phyloP scores from a whole-genome alignment of 2,329 filamentous ascomycete genomes.

The Cladosporium phlei region DNA sequence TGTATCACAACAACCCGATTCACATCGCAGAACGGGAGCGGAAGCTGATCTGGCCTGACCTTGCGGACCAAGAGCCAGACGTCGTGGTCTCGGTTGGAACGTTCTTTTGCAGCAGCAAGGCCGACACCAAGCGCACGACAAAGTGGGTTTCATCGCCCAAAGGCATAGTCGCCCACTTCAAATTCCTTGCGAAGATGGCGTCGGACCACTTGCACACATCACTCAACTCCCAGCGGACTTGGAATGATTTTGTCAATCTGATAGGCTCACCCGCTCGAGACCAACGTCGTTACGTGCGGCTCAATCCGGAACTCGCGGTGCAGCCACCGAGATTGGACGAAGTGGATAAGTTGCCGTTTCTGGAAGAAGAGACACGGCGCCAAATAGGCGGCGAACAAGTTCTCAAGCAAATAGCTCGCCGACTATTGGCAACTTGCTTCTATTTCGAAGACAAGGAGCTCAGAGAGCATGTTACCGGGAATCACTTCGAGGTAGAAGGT shows the following conservation, averaged over 20 bases:
- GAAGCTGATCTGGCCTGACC: slow-evolving; percentile 34
- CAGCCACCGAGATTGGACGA: slow-evolving; percentile 13
- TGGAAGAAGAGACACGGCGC: slow-evolving; percentile 10
- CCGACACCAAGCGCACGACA: not conserved
- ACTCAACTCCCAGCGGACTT: slow-evolving; percentile 2
- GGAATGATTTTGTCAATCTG: not conserved
- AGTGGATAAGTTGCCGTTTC: slow-evolving; percentile 7
- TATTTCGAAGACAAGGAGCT: not conserved
- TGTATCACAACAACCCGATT: slow-evolving; percentile 42
- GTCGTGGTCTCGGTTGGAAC: slow-evolving; percentile 29
- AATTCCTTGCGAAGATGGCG: slow-evolving; percentile 7
- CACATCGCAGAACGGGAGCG: slow-evolving; percentile 38
- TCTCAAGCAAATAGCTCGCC: not conserved
- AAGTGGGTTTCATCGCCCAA: not conserved
- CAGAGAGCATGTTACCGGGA: not conserved
- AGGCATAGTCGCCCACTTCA: slow-evolving; percentile 6
- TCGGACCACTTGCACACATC: slow-evolving; percentile 7
- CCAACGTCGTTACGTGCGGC: slow-evolving; percentile 10
- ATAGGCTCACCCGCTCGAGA: not conserved
- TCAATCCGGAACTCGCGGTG: slow-evolving; percentile 9
- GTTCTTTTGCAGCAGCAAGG: not conserved
- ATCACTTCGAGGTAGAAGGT: not conserved
- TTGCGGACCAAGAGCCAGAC: slow-evolving; percentile 32
- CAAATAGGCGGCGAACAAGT: not conserved
- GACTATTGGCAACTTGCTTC: slow-evolving; percentile 1